Conservation (phyloP, 2,329 filamentous ascomycete species). For the Plectosphaerella sp. region DNA sequence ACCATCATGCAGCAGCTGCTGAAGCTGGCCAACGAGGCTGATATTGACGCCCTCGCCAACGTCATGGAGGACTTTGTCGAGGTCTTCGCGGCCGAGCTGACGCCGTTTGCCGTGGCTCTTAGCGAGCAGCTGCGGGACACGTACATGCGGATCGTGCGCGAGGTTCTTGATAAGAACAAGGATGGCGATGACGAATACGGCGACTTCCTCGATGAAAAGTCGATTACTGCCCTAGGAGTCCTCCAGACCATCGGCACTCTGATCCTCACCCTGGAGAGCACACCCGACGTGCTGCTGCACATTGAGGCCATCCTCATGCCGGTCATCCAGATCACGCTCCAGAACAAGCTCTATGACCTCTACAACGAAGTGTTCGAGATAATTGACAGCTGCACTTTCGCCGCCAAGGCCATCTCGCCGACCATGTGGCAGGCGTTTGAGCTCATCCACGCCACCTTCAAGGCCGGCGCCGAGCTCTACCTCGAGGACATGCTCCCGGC, state of each 20-base stretch:
- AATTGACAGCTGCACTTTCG: slow-evolving; percentile 98
- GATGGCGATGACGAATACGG: slow-evolving; percentile 76
- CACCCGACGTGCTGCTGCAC: slow-evolving; percentile 88
- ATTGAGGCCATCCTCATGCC: slow-evolving; percentile 97
- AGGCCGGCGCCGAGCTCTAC: slow-evolving; percentile 93
- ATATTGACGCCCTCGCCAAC: slow-evolving; percentile 94
- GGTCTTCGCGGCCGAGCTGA: slow-evolving; percentile 94
- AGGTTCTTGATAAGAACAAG: slow-evolving; percentile 81
- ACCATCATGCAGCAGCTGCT: slow-evolving; percentile 99
- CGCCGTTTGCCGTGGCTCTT: slow-evolving; percentile 91
- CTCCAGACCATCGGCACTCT: slow-evolving; percentile 96
- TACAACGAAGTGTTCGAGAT: slow-evolving; percentile 99
- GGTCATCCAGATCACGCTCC: slow-evolving; percentile 89
- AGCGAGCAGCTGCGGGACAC: slow-evolving; percentile 96
- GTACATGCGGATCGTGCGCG: slow-evolving; percentile 87
- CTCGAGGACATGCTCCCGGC: slow-evolving; percentile 98
- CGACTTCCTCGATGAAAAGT: slow-evolving; percentile 96
- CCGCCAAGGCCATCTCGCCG: slow-evolving; percentile 88
- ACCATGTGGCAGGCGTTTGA: slow-evolving; percentile 99
- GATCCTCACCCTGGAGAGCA: slow-evolving; percentile 94
- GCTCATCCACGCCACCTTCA: slow-evolving; percentile 94
- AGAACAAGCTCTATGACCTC: slow-evolving; percentile 96
- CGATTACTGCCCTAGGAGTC: slow-evolving; percentile 92
- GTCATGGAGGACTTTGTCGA: slow-evolving; percentile 99
- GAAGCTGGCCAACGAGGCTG: slow-evolving; percentile 95